Evolutionary conservation across 2,329 filamentous ascomycete species (phyloP), one percentile per base, ranked within the genome.

Genomic region (Mycosphaerelloides madeirae): DNA sequence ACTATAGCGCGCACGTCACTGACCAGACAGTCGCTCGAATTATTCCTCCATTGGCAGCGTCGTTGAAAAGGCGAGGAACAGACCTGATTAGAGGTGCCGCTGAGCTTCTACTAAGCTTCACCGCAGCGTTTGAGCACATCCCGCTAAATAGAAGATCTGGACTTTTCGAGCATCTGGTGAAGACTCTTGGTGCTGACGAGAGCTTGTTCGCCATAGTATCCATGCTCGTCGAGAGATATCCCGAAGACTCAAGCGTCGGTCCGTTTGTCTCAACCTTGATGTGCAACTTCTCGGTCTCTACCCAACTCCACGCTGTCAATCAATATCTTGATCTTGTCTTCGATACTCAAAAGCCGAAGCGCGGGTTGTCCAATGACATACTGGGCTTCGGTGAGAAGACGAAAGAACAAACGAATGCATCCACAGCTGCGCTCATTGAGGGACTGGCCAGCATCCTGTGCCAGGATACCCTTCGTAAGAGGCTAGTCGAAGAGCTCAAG

Each of bases 1-100:
- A 97, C 57, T 97, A 96, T 69, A 97, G 93, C 16, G 89, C 90
- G 11, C 87, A 95, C 64, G 91, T 98, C 25, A 91, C 96, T 46
- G 88, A 94, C 58, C 89, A 80, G 60, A 97, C 93, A 1, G 90
- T 98, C 57, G 87, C 89, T 50, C 85, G 91, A 57, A 90, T 98
- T 16, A 87, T 98, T 22, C 94, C 94, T 18, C 89, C 91, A 12
- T 74, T 98, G 34, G 88, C 96, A 31, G 81, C 83, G 25, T 95
- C 89, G 1, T 76, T 98, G 48, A 82, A 86, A 42, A 85, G 85
- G 61, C 75, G 79, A 53, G 86, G 87, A 57, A 84, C 87, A 56
- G 83, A 88, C 53, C 76, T 87, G 29, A 79, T 95, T 16, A 83
- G 83, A 28, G 88, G 89, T 34, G 87, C 89, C 6, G 86, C 89